Evolutionary conservation across 2,329 filamentous ascomycete species (phyloP), one percentile per base, ranked within the genome.

Genomic region (Ambrosiella cleistominuta): DNA sequence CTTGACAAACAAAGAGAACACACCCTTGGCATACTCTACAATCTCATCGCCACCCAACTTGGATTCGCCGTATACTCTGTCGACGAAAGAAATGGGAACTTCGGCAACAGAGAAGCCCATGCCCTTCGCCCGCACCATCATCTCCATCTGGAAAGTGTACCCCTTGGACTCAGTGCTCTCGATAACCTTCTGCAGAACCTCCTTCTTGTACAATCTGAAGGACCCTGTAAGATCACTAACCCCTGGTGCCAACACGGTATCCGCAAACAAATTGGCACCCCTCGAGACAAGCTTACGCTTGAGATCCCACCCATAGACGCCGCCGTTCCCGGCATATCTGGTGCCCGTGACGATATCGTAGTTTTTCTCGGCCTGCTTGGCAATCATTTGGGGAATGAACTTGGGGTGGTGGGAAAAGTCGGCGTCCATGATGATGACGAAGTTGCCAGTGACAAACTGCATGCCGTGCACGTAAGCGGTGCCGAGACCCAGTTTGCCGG

Each of bases 71-170:
- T 95, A 98, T 52, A 98, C 71, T 59, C 93, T 82, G 70, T 98
- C 94, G 45, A 97, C 93, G 70, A 98, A 98, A 27, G 81, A 87
- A 64, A 98, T 98, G 11, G 93, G 93, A 61, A 95, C 91, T 76
- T 98, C 93, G 13, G 87, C 88, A 38, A 98, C 91, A 42, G 83
- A 86, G 74, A 81, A 95, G 0, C 93, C 91, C 87, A 96, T 90
- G 13, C 86, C 87, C 80, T 96, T 96, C 39, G 93, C 93, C 62
- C 90, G 79, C 7, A 97, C 91, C 84, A 96, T 97, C 82, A 98
- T 86, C 78, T 96, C 91, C 93, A 98, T 98, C 81, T 98, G 93
- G 77, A 98, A 98, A 45, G 86, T 91, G 70, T 97, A 98, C 2
- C 93, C 93, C 74, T 97, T 95, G 69, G 88, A 93, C 77, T 96